A percentile compares a stretch with the other conserved stretches of the same genome.
These are phyloP conservation scores for Cyanodermella asteris DNA, from an alignment of 2,329 filamentous ascomycete species.

Conservation along the genomic window DNA sequence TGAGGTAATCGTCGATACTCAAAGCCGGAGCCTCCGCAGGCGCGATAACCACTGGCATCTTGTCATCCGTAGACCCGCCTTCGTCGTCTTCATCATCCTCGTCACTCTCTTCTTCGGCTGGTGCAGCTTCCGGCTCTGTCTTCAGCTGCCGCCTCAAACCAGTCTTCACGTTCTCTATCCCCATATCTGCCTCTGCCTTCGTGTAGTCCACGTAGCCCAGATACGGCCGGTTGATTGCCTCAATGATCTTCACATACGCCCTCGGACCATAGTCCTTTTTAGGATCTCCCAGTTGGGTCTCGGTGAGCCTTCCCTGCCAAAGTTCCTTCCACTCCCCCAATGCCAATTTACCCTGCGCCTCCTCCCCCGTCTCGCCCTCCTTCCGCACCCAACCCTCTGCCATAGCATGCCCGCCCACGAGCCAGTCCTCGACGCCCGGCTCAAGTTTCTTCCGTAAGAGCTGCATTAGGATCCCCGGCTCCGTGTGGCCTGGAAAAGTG, in stretches of 20 bases:
- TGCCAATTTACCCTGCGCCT: conserved; percentile 38
- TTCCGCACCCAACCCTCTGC: conserved; percentile 3
- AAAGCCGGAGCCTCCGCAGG: not conserved
- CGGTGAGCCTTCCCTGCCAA: conserved; percentile 20
- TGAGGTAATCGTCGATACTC: not conserved
- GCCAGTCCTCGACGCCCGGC: conserved; percentile 51
- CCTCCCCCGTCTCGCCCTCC: conserved; percentile 18
- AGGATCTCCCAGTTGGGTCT: no score
- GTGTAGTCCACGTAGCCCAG: conserved; percentile 45
- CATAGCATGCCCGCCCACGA: conserved; percentile 22
- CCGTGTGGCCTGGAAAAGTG: conserved; percentile 48
- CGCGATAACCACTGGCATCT: not conserved
- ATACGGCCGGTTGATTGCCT: conserved; percentile 20
- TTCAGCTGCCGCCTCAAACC: conserved; percentile 6
- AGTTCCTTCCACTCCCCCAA: conserved; percentile 30
- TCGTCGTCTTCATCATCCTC: conserved; percentile 7
- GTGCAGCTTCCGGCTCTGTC: conserved; percentile 1
- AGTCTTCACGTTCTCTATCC: conserved; percentile 12
- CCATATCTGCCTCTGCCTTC: conserved; percentile 33
- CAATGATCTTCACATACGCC: conserved; percentile 52
- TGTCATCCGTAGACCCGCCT: not conserved
- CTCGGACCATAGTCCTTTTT: conserved; percentile 28
- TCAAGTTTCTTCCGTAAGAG: conserved; percentile 69
- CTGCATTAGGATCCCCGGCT: conserved; percentile 40
- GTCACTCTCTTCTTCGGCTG: no score